Percentiles rank a stretch among this genome's conserved stretches.
Evolutionary conservation across 2,329 filamentous ascomycete species (phyloP).

Genomic region (Colletotrichum gigasporum): DNA sequence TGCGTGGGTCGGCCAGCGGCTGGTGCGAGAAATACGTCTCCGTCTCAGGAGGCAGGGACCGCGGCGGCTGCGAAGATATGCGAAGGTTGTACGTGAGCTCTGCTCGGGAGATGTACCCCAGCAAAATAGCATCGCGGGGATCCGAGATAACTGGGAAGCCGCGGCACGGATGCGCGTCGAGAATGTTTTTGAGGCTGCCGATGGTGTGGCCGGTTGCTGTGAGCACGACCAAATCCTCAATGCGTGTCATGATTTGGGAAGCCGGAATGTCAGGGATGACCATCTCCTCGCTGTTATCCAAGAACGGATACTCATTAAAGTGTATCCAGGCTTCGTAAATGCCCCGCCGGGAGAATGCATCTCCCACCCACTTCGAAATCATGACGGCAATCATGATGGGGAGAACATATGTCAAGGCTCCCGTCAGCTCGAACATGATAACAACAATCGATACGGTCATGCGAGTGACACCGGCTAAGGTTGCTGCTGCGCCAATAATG

Average conservation of each 20-base stretch:
- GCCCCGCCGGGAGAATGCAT: slow-evolving; percentile 89
- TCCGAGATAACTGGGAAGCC: slow-evolving; percentile 93
- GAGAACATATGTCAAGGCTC: slow-evolving; percentile 93
- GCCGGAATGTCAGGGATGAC: slow-evolving; percentile 84
- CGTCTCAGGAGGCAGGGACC: slow-evolving; percentile 73
- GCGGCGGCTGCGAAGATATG: slow-evolving; percentile 63
- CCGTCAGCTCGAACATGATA: slow-evolving; percentile 99
- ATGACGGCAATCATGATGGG: slow-evolving; percentile 99
- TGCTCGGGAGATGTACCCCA: slow-evolving; percentile 93
- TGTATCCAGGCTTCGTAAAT: slow-evolving; percentile 99
- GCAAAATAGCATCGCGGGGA: slow-evolving; percentile 77
- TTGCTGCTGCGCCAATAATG: slow-evolving; percentile 93
- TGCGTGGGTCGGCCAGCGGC: slow-evolving; percentile 78
- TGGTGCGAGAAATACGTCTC: slow-evolving; percentile 88
- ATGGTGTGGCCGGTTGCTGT: slow-evolving; percentile 91
- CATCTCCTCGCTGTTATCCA: slow-evolving; percentile 86
- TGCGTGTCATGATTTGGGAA: slow-evolving; percentile 89
- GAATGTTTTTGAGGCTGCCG: slow-evolving; percentile 73
- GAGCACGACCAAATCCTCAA: slow-evolving; percentile 90
- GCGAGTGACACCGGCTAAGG: slow-evolving; percentile 91
- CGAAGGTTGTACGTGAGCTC: slow-evolving; percentile 86
- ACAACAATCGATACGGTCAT: slow-evolving; percentile 99
- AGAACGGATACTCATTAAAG: slow-evolving; percentile 93
- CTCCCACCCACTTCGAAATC: slow-evolving; percentile 97
- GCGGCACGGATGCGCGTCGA: slow-evolving; percentile 80